These are phyloP conservation scores for Fusarium sp. DNA, from an alignment of 2,329 filamentous ascomycete species.

Conservation along the genomic window DNA sequence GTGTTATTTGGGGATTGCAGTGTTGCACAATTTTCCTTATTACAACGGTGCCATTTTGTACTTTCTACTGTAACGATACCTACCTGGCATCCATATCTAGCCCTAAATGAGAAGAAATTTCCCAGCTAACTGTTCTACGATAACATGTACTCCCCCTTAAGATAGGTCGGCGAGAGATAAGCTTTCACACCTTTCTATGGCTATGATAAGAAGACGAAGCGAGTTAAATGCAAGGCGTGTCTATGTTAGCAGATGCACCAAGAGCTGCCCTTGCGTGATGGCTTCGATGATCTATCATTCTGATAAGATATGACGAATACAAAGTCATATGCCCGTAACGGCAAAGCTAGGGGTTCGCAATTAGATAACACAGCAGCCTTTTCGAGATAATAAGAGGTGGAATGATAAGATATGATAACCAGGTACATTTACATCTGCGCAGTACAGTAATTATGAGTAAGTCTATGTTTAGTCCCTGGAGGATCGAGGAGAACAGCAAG, in stretches of 20 bases:
- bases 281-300: constrained; percentile 4
- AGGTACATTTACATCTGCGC: constrained; percentile 16
- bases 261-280: constrained; percentile 6
- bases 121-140: background rate
- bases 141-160: background rate
- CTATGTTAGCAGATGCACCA: too few relatives aligned
- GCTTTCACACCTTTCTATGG: background rate
- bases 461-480: constrained; percentile 5
- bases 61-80: constrained; percentile 23
- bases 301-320: background rate
- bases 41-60: background rate
- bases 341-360: too few relatives aligned
- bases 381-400: too few relatives aligned
- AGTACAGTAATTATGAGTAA: constrained; percentile 7
- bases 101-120: constrained; percentile 8
- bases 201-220: background rate
- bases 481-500: constrained; percentile 23
- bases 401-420: constrained; percentile 1
- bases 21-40: constrained; percentile 7
- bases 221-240: background rate
- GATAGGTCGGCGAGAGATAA: background rate
- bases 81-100: constrained; percentile 7
- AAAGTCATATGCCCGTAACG: too few relatives aligned
- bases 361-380: too few relatives aligned
- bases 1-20: background rate